Conservation (phyloP, 768 basidiomycete genomes). For the Paxillus involutus region DNA sequence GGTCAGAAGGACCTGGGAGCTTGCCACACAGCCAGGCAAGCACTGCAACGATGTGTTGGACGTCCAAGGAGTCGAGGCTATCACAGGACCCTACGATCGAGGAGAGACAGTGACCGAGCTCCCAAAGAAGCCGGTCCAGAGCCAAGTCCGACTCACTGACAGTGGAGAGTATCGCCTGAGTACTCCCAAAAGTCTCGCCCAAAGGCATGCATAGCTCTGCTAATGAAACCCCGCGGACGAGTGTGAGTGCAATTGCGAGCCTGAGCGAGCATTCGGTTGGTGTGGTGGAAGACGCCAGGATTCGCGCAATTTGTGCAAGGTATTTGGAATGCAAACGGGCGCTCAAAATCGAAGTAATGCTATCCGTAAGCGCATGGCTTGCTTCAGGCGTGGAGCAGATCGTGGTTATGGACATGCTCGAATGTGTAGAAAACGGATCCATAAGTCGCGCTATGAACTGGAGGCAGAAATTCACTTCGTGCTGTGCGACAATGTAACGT, state of each 20-base stretch:
- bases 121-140: conserved; percentile 30
- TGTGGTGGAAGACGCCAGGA: conserved; percentile 24
- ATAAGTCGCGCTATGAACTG: conserved; percentile 49
- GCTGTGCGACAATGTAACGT: conserved; percentile 40
- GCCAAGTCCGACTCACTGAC: conserved; percentile 22
- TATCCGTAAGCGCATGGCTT: conserved; percentile 37
- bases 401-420: conserved; percentile 43
- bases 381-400: conserved; percentile 46
- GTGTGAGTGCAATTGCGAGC: conserved; percentile 32
- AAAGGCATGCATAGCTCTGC: conserved; percentile 17
- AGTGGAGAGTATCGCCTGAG: conserved; percentile 26
- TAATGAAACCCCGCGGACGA: conserved; percentile 31
- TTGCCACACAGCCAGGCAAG: conserved; percentile 59
- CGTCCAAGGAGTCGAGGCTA: conserved; percentile 29
- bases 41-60: conserved; percentile 41
- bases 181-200: conserved; percentile 25
- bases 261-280: conserved; percentile 29
- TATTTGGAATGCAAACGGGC: conserved; percentile 44
- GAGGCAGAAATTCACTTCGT: conserved; percentile 50
- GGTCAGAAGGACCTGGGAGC: conserved; percentile 42
- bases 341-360: conserved; percentile 48
- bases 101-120: conserved; percentile 38
- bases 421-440: conserved; percentile 35
- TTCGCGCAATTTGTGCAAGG: conserved; percentile 42
- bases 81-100: conserved; percentile 27